Evolutionary conservation across 192 early-diverging fungal genomes (phyloP).

Genomic region (Coemansia sp.): DNA sequence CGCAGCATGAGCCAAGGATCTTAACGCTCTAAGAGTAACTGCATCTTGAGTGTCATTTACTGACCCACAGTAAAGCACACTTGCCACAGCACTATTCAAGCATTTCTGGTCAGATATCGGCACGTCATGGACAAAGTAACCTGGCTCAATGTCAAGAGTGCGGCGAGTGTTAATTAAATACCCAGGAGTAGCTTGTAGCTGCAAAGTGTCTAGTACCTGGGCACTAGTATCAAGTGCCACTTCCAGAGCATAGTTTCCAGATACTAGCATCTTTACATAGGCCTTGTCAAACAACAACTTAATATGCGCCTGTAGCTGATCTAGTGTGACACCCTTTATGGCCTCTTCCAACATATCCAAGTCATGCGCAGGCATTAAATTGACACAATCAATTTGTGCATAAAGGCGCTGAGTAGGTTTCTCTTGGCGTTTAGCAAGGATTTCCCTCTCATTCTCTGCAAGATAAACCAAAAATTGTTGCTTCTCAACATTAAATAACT

Average conservation of each 20-base stretch:
- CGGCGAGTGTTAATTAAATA: not conserved
- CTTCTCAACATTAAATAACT: slow-evolving; percentile 55
- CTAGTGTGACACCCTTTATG: slow-evolving; percentile 67
- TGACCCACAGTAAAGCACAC: slow-evolving; percentile 72
- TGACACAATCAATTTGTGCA: not conserved
- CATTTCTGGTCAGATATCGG: slow-evolving; percentile 61
- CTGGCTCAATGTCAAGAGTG: slow-evolving; percentile 14
- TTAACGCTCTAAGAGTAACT: slow-evolving; percentile 59
- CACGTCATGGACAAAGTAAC: slow-evolving; percentile 8
- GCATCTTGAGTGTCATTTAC: slow-evolving; percentile 55
- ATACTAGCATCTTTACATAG: slow-evolving; percentile 68
- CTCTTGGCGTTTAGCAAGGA: not conserved
- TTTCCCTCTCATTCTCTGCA: not conserved
- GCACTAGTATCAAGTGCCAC: slow-evolving; percentile 60
- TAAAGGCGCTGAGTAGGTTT: not conserved
- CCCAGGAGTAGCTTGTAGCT: slow-evolving; percentile 53
- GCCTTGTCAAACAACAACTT: slow-evolving; percentile 63
- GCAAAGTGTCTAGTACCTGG: slow-evolving; percentile 55
- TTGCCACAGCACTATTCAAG: slow-evolving; percentile 76
- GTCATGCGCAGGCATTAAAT: slow-evolving; percentile 14
- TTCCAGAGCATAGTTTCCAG: slow-evolving; percentile 69
- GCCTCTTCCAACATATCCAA: slow-evolving; percentile 63
- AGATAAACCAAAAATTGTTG: slow-evolving; percentile 59
- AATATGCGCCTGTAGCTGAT: slow-evolving; percentile 66
- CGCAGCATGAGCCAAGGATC: slow-evolving; percentile 72